Evolutionary conservation across 345 rosid genomes (phyloP), one percentile per base, ranked within the genome.

Genomic region (Draba incana): DNA sequence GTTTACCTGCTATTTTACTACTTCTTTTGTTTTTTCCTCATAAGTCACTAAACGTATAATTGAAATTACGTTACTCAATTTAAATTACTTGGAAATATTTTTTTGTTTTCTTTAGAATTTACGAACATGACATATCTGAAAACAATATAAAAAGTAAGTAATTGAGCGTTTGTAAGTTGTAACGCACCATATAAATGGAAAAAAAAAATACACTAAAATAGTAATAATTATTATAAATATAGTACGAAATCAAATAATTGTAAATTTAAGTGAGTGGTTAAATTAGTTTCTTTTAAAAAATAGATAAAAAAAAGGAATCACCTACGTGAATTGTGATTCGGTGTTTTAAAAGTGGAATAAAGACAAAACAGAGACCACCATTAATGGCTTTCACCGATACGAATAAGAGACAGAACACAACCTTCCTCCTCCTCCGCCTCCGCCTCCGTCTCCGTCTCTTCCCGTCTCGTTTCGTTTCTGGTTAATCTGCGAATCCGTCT

Each of bases 361-460:
- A 75, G 75, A 75, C 79, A 75, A 75, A 75, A 69, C 70, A 69
- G 70, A 75, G 75, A 75, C 75, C 75, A 75, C 79, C 79, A 75
- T 69, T 69, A 63, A 75, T 69, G 79, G 65, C 75, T 63, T 69
- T 63, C 75, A 69, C 70, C 79, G 79, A 75, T 75, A 75, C 59
- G 66, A 75, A 69, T 70, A 75, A 69, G 69, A 75, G 69, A 75
- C 78, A 75, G 41, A 41, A 75, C 78, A 48, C 57, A 67, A 46
- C 64, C 58, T 41, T 45, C 62, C 47, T 59, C 62, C 56, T 58
- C 54, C 31, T 48, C 48, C 35, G 4, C 8, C 55, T 33, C 61
- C 73, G 6, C 54, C 31, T 48, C 48, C 35, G 4, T 2, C 55
- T 33, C 61, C 73, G 6, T 10, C 68, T 66, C 72, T 55, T 50